Conservation (phyloP, 768 basidiomycete genomes). For the Phaffia australis region DNA sequence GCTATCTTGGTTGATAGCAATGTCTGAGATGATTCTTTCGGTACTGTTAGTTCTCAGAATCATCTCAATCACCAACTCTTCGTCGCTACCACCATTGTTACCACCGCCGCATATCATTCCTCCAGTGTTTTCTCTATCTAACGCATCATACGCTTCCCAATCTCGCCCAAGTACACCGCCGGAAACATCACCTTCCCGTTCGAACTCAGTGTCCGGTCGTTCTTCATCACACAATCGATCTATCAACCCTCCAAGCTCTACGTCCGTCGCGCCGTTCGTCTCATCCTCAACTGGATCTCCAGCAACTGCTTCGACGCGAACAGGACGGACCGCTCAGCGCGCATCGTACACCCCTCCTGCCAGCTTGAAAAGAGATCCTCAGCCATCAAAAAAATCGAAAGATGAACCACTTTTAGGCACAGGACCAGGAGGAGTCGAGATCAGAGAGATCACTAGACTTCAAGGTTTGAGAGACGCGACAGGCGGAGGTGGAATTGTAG, state of each 20-base stretch:
- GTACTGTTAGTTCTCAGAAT: conserved; percentile 8
- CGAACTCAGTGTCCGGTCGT: too few relatives aligned
- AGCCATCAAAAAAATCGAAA: not conserved
- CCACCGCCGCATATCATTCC: conserved; percentile 15
- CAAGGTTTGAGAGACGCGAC: conserved; percentile 21
- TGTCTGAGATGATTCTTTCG: not conserved
- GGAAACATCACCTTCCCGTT: too few relatives aligned
- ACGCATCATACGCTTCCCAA: not conserved
- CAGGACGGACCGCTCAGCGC: not conserved
- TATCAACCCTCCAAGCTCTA: not conserved
- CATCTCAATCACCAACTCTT: conserved; percentile 6
- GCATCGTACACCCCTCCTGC: not conserved
- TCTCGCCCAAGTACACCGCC: too few relatives aligned
- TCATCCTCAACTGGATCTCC: not conserved
- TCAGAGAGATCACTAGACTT: conserved; percentile 11
- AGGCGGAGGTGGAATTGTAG: conserved; percentile 19
- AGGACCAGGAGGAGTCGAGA: conserved; percentile 10
- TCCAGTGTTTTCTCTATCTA: conserved; percentile 14
- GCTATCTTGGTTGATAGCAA: too few relatives aligned
- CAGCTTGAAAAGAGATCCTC: not conserved
- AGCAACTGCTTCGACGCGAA: not conserved
- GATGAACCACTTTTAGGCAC: not conserved
- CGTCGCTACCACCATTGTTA: conserved; percentile 1
- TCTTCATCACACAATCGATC: not conserved
- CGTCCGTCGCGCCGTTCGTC: not conserved